Evolutionary conservation across 2,329 filamentous ascomycete species (phyloP).

Genomic region (Mariannaea sp.): DNA sequence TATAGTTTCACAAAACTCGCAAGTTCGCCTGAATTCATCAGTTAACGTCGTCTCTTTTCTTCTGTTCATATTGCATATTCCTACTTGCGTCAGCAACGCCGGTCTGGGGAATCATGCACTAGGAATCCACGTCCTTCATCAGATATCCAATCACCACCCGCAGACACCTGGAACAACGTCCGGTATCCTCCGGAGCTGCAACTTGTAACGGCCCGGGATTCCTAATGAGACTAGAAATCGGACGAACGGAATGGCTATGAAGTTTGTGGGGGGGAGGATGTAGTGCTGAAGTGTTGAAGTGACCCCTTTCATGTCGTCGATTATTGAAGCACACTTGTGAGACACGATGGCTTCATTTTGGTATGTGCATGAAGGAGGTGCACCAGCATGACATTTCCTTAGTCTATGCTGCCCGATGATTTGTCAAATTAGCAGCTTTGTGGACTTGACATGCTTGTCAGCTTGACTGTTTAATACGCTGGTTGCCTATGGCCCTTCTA

Average conservation of each 20-base stretch:
- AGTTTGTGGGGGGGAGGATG: slow-evolving; percentile 8
- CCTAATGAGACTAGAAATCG: slow-evolving; percentile 34
- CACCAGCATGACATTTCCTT: no score
- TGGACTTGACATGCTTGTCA: no score
- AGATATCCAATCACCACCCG: slow-evolving; percentile 32
- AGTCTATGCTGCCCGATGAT: no score
- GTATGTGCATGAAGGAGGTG: no score
- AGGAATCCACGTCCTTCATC: slow-evolving; percentile 37
- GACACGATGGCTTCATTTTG: no score
- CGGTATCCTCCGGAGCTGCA: slow-evolving; percentile 34
- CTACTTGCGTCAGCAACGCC: slow-evolving; percentile 15
- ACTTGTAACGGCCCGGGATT: slow-evolving; percentile 22
- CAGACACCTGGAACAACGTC: slow-evolving; percentile 25
- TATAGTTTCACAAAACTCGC: no score
- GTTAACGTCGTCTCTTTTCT: neutral
- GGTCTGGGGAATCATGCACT: slow-evolving; percentile 26
- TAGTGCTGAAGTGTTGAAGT: slow-evolving; percentile 16
- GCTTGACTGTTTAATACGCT: no score
- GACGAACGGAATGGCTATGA: slow-evolving; percentile 27
- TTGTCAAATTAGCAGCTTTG: no score
- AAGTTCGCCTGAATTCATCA: no score
- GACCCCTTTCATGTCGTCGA: slow-evolving; percentile 32
- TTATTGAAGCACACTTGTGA: slow-evolving; percentile 40
- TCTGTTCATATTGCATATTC: neutral
- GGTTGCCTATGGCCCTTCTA: no score